Conservation (phyloP, 129 eudicot genomes). For the Lonicera japonica region DNA sequence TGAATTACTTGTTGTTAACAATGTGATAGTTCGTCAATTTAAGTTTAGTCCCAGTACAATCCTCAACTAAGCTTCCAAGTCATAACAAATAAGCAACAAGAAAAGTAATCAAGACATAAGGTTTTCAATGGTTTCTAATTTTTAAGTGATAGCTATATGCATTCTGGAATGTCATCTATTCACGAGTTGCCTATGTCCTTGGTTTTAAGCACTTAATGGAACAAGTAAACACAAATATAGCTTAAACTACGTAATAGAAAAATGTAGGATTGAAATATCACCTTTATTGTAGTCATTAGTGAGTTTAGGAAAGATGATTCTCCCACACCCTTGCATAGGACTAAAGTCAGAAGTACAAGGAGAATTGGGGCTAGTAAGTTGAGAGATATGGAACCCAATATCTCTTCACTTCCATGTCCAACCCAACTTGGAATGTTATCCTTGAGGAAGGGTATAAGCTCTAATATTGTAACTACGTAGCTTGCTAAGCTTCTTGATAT, state of each 20-base stretch:
- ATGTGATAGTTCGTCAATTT: background rate
- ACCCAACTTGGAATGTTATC: constrained; percentile 79
- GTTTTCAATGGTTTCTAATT: background rate
- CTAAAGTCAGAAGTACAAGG: constrained; percentile 55
- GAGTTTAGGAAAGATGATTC: constrained; percentile 79
- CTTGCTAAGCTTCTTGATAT: constrained; percentile 96
- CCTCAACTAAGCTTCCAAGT: background rate
- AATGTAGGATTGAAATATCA: constrained; percentile 11
- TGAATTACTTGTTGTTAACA: too few relatives aligned
- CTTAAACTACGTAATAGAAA: background rate
- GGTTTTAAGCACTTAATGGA: background rate
- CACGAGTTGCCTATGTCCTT: too few relatives aligned
- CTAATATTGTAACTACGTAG: constrained; percentile 62
- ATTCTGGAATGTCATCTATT: background rate
- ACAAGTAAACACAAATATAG: too few relatives aligned
- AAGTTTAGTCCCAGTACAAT: background rate
- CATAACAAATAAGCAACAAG: background rate
- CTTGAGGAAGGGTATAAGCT: constrained; percentile 60
- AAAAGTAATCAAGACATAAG: background rate
- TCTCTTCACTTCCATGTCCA: constrained; percentile 74
- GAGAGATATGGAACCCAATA: constrained; percentile 67
- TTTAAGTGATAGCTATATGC: background rate
- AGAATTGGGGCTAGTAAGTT: constrained; percentile 86
- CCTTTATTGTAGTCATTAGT: constrained; percentile 90
- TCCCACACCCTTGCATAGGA: constrained; percentile 82